Evolutionary conservation across 192 early-diverging fungal species (phyloP), one percentile per base, ranked within the genome.

Genomic region (Nowakowskiella sp.): DNA sequence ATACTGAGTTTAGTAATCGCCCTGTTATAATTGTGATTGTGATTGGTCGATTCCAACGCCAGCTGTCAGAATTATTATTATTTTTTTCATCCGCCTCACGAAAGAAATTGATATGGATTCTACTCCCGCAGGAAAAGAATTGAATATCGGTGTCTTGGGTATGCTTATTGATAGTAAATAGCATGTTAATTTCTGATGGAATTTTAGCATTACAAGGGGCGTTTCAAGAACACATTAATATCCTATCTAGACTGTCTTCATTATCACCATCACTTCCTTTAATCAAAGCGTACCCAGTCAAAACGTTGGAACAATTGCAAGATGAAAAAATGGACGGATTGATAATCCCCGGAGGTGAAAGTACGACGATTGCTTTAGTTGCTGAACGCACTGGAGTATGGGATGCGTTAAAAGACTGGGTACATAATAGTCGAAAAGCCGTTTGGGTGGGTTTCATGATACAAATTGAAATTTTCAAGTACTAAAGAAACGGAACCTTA

Each of bases 301-400:
- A 85, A 9, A 95, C 80, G 26, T 62, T 64, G 31, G 73, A 81
- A 21, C 81, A 93, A 57, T 73, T 96, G 19, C 61, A 62, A 24
- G 55, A 66, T 16, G 64, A 53, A 19, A 39, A 33, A 9, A 54
- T 97, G 31, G 91, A 98, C 68, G 91, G 82, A 1, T 73, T 98
- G 16, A 85, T 98, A 47, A 85, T 98, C 31, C 94, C 94, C 1
- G 94, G 94, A 23, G 94, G 94, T 29, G 94, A 98, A 58, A 87
- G 84, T 4, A 98, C 92, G 0, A 74, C 94, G 4, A 98, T 98
- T 67, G 88, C 91, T 7, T 73, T 96, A 30, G 79, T 94, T 39
- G 91, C 92, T 8, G 92, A 94, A 58, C 80, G 90, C 33, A 81
- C 78, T 26, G 88, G 85, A 1, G 64, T 94, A 50, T 61, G 88